Evolutionary conservation across 164 flowering plant species (phyloP), one percentile per base, ranked within the genome.

Genomic region (Brasenia schreberi): DNA sequence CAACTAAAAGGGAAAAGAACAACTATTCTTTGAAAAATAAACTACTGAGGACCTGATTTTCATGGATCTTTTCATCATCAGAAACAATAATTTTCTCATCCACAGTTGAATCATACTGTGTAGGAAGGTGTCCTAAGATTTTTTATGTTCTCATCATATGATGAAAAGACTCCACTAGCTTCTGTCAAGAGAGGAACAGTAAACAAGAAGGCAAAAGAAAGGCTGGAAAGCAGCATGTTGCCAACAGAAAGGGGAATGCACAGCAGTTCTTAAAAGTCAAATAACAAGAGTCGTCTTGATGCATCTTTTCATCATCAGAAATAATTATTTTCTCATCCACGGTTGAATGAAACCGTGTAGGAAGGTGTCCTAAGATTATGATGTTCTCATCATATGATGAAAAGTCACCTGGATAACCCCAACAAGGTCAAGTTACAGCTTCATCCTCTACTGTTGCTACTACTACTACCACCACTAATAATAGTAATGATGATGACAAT

Each of bases 71-170:
- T 49, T 49, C 56, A 71, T 65, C 72, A 75, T 78, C 78, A 78
- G 81, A 69, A 74, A 64, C 43, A 39, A 72, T 62, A 69, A 62
- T 12, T 12, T 71, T 74, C 79, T 76, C 79, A 79, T 71, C 69
- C 81, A 76, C 79, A 74, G 75, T 42, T 27, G 19, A 16, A 16
- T 42, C 43, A 49, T 18, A 60, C 79, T 76, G 81, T 69, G 81
- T 79, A 77, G 70, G 81, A 78, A 78, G 78, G 78, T 75, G 81
- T 78, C 81, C 81, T 76, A 79, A 79, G 79, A 79, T 79, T 42
- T 71, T 33, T 69, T 61, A 18, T n/a, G 59, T 52, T 72, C 39
- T 76, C 81, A 72, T 76, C 81, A 74, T 33, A 49, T 74, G 76
- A 69, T 42, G 61, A 71, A 19, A 58, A 42, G 43, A 2, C 60